These are phyloP conservation scores for Musa acuminata DNA, from an alignment of 176 grass and related monocot species.

Conservation along the genomic window DNA sequence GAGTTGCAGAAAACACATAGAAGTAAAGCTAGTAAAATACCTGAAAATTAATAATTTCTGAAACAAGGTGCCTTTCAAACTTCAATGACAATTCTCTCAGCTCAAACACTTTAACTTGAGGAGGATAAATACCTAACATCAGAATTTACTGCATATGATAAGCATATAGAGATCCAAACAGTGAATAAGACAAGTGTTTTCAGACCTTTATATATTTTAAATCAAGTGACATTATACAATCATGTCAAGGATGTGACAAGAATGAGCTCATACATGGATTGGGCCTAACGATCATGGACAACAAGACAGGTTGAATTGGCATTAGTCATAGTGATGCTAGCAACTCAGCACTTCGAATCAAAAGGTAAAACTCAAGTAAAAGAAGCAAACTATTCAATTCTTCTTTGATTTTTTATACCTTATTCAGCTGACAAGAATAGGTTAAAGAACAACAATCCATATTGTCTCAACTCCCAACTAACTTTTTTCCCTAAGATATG, in stretches of 20 bases:
- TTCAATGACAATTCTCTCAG: slow-evolving; percentile 80
- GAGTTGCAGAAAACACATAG: not conserved
- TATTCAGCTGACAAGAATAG: not conserved
- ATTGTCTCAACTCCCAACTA: too few species aligned
- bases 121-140: slow-evolving; percentile 72
- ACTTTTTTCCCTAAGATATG: too few species aligned
- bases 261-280: not conserved
- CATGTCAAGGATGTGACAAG: not conserved
- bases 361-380: not conserved
- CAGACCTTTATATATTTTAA: not conserved
- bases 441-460: too few species aligned
- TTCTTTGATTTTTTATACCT: not conserved
- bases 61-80: slow-evolving; percentile 85
- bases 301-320: not conserved
- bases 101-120: slow-evolving; percentile 90
- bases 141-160: slow-evolving; percentile 6
- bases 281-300: not conserved
- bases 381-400: not conserved
- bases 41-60: slow-evolving; percentile 88
- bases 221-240: not conserved
- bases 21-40: slow-evolving; percentile 21
- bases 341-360: not conserved
- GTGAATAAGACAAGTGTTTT: too few species aligned
- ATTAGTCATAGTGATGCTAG: not conserved
- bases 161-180: not conserved